Evolutionary conservation across 1,284 basidiomycete species (phyloP).

Genomic region (Anthracocystis panici-leucophaei): DNA sequence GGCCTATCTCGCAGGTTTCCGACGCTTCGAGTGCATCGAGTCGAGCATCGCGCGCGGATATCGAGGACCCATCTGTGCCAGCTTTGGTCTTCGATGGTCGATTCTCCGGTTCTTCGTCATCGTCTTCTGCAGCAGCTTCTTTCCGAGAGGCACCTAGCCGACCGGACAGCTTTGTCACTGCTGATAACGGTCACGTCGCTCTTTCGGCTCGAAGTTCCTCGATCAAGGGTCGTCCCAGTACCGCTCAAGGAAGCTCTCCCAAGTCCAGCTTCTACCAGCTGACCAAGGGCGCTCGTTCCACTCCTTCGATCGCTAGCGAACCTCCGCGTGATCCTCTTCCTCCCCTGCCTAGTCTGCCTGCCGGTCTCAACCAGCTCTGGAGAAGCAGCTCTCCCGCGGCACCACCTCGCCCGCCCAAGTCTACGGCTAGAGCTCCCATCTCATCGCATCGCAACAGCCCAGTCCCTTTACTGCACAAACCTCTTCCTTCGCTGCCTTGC

Average conservation of each 20-base stretch:
- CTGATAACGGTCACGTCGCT: slow-evolving; percentile 9
- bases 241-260: slow-evolving; percentile 3
- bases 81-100: slow-evolving; percentile 34
- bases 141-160: slow-evolving; percentile 21
- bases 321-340: slow-evolving; percentile 32
- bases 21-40: slow-evolving; percentile 15
- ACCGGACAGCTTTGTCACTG: slow-evolving; percentile 25
- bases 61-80: slow-evolving; percentile 10
- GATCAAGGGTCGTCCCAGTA: slow-evolving; percentile 15
- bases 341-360: slow-evolving; percentile 26
- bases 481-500: slow-evolving; percentile 24
- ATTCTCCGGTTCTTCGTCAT: slow-evolving; percentile 20
- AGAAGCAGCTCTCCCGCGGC: neutral
- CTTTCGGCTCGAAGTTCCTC: neutral
- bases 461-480: slow-evolving; percentile 16
- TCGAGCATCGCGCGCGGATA: slow-evolving; percentile 3
- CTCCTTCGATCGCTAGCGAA: slow-evolving; percentile 19
- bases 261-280: slow-evolving; percentile 16
- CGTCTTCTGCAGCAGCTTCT: slow-evolving; percentile 10
- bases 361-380: slow-evolving; percentile 8
- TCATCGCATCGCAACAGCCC: slow-evolving; percentile 27
- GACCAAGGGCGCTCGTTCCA: slow-evolving; percentile 17
- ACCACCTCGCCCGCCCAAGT: slow-evolving; percentile 24
- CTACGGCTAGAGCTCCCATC: slow-evolving; percentile 17
- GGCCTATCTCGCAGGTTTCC: slow-evolving; percentile 22